Evolutionary conservation across 1,284 basidiomycete genomes (phyloP).

Genomic region (Cryptococcus wingfieldii): DNA sequence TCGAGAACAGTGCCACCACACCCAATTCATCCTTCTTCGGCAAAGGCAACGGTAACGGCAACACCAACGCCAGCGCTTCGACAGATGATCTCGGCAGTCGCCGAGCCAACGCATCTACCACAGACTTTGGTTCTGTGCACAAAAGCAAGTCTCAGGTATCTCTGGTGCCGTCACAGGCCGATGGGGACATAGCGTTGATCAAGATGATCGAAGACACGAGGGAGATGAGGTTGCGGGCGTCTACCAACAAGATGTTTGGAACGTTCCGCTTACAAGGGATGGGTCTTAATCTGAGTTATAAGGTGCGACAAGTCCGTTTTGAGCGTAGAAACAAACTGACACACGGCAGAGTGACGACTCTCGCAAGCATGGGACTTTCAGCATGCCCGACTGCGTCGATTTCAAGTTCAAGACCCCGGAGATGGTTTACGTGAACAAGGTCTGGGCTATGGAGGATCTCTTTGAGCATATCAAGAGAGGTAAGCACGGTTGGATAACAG

Average conservation of each 20-base stretch:
- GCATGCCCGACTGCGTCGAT: constrained; percentile 52
- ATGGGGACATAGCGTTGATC: background rate
- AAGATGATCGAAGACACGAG: constrained; percentile 30
- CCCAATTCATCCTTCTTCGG: constrained; percentile 7
- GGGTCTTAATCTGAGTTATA: constrained; percentile 50
- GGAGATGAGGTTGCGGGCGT: constrained; percentile 51
- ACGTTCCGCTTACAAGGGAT: constrained; percentile 68
- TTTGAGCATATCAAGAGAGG: constrained; percentile 76
- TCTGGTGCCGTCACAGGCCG: constrained; percentile 7
- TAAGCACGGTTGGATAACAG: constrained; percentile 45
- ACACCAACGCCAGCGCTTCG: background rate
- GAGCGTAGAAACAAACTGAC: background rate
- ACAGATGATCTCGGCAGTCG: constrained; percentile 4
- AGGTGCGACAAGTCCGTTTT: constrained; percentile 35
- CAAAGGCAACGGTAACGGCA: background rate
- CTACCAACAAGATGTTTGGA: constrained; percentile 63
- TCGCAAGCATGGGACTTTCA: constrained; percentile 48
- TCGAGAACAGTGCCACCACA: constrained; percentile 25
- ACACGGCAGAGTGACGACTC: constrained; percentile 46
- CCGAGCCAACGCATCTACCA: background rate
- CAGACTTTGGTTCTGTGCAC: constrained; percentile 18
- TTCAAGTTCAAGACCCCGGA: constrained; percentile 54
- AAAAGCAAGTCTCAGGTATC: constrained; percentile 22
- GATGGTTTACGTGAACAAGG: constrained; percentile 79
- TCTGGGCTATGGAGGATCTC: constrained; percentile 79